phyloP scores from a whole-genome alignment of 352 stramenopile species.

The Pythium guiyangense region DNA sequence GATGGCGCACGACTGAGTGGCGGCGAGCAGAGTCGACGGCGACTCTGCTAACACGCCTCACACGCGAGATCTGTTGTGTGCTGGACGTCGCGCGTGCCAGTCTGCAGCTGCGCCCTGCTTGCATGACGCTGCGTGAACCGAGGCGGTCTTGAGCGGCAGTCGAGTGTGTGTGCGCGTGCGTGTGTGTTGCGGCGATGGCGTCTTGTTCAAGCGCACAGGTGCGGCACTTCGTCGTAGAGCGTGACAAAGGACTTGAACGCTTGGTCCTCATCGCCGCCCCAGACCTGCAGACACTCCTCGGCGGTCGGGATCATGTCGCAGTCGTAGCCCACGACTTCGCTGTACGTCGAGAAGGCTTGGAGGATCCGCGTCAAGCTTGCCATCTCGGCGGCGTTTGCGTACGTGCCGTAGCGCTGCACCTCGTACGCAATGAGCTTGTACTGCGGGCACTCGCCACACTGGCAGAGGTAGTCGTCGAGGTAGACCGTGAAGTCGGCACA shows the following conservation, averaged over 20 bases:
- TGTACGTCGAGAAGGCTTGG: conserved; percentile 72
- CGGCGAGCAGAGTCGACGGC: too few species aligned
- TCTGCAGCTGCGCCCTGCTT: not conserved
- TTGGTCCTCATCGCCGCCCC: conserved; percentile 52
- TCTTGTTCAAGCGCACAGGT: conserved; percentile 23
- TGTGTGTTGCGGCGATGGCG: not conserved
- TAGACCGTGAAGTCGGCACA: conserved; percentile 31
- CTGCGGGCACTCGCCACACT: conserved; percentile 55
- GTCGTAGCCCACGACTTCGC: conserved; percentile 52
- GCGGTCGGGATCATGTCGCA: conserved; percentile 49
- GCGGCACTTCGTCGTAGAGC: conserved; percentile 48
- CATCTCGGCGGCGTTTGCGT: conserved; percentile 23
- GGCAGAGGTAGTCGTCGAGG: conserved; percentile 61
- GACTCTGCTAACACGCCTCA: too few species aligned
- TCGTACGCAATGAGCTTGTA: conserved; percentile 48
- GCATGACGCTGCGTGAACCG: not conserved
- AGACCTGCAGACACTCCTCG: conserved; percentile 50
- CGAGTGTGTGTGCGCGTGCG: not conserved
- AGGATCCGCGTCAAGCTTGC: conserved; percentile 44
- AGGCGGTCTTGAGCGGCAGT: not conserved
- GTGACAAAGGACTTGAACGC: conserved; percentile 60
- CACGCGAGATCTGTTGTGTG: too few species aligned
- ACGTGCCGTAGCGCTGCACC: conserved; percentile 26
- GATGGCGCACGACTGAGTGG: too few species aligned
- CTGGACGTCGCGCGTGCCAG: too few species aligned